Evolutionary conservation across 2,329 filamentous ascomycete genomes (phyloP).

Genomic region (Sporothrix brunneoviolacea): DNA sequence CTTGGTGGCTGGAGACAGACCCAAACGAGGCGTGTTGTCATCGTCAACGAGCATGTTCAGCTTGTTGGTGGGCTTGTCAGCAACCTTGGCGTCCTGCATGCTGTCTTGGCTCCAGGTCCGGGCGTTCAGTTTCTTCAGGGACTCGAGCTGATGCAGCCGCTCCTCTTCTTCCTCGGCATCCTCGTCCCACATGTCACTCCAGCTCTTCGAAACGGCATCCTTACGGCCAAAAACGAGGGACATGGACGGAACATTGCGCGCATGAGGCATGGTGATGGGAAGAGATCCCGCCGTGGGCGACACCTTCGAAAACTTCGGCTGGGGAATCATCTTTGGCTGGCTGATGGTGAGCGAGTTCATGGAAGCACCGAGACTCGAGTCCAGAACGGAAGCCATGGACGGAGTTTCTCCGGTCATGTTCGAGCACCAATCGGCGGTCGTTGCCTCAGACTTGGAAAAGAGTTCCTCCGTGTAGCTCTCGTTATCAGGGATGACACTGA

Average conservation of each 20-base stretch:
- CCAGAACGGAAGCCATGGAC: slow-evolving; percentile 75
- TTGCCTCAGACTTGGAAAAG: slow-evolving; percentile 70
- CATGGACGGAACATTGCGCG: slow-evolving; percentile 62
- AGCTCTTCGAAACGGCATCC: slow-evolving; percentile 89
- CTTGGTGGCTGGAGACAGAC: slow-evolving; percentile 36
- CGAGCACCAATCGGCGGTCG: slow-evolving; percentile 67
- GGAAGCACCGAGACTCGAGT: slow-evolving; percentile 74
- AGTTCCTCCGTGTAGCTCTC: slow-evolving; percentile 77
- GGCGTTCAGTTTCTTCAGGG: slow-evolving; percentile 61
- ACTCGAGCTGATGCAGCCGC: slow-evolving; percentile 50
- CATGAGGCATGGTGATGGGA: slow-evolving; percentile 73
- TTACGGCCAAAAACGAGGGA: slow-evolving; percentile 73
- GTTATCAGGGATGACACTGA: slow-evolving; percentile 76
- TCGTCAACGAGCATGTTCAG: slow-evolving; percentile 28
- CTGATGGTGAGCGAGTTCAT: slow-evolving; percentile 65
- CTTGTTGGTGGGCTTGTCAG: slow-evolving; percentile 16
- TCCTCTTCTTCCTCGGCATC: slow-evolving; percentile 68
- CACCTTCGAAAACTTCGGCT: slow-evolving; percentile 40
- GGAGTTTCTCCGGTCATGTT: slow-evolving; percentile 69
- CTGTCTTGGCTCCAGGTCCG: slow-evolving; percentile 76
- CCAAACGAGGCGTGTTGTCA: slow-evolving; percentile 38
- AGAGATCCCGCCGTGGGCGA: slow-evolving; percentile 62
- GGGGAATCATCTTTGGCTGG: slow-evolving; percentile 31
- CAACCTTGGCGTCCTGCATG: slow-evolving; percentile 27
- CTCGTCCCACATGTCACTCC: slow-evolving; percentile 97